These are phyloP conservation scores for Penicillium egyptiacum DNA, from an alignment of 495 filamentous ascomycete species.

Conservation along the genomic window DNA sequence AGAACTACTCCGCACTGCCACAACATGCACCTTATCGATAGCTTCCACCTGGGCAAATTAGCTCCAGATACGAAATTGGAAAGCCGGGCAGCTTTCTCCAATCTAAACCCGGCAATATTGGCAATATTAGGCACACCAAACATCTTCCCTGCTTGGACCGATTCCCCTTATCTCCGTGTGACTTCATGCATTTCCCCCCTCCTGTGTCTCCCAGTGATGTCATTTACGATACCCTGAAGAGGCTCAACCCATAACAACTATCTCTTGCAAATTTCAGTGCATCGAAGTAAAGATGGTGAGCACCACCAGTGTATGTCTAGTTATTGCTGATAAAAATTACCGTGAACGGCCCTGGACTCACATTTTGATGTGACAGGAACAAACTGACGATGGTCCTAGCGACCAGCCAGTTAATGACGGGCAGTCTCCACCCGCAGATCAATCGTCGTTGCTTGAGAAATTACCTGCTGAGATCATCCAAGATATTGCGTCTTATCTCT, in stretches of 20 bases:
- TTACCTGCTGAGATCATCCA: conserved; percentile 66
- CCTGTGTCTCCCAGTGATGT: conserved; percentile 23
- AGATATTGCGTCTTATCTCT: conserved; percentile 59
- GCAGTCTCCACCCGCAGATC: background rate
- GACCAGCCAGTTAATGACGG: conserved; percentile 13
- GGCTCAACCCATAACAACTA: conserved; percentile 5
- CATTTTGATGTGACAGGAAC: conserved; percentile 8
- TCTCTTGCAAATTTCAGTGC: background rate
- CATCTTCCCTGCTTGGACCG: background rate
- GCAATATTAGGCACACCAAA: background rate
- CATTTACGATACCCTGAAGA: conserved; percentile 17
- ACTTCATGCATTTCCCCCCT: conserved; percentile 13
- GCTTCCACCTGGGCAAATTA: background rate
- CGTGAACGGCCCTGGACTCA: background rate
- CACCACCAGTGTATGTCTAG: background rate
- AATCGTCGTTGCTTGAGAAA: conserved; percentile 33
- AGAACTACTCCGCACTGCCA: background rate
- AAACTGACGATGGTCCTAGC: conserved; percentile 1
- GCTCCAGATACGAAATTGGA: background rate
- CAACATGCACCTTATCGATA: background rate
- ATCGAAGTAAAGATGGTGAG: conserved; percentile 7
- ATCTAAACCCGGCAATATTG: conserved; percentile 1
- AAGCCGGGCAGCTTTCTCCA: background rate
- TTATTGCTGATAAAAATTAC: background rate
- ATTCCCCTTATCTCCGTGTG: background rate